Base-by-base conservation (phyloP, 805 yeast genomes). In the Cyberlindnera petersonii region DNA sequence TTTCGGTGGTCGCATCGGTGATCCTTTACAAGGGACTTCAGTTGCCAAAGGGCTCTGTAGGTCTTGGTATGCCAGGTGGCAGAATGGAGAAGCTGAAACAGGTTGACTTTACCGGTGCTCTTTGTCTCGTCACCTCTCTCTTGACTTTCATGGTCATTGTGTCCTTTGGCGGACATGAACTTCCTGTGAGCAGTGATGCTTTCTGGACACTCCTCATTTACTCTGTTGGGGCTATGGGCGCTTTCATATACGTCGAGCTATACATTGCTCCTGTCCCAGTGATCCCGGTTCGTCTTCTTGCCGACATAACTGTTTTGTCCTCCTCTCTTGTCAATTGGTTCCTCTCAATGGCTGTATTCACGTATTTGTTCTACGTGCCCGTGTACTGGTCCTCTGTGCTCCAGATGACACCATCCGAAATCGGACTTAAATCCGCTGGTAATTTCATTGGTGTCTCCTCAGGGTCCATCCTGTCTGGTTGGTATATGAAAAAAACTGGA, bases 311-410 rank as follows among this genome's bases (percentile, higher is more conserved):
- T 0, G 76, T 82, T 3, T 59, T 79, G 33, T 76, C 85, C 1
- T 73, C 86, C 2, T 74, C 84, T 6, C 60, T 80, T 49, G 73
- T 82, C 13, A 80, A 79, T 53, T 77, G 83, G 77, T 77, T 78
- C 49, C 68, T 72, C 58, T 77, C 86, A 6, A 84, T 85, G 83
- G 70, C 77, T 1, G 71, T 74, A 14, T 83, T 74, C 56, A 65
- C 87, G 2, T 68, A 71, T 47, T 56, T 86, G 39, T 86, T 71
- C 61, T 86, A 79, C 59, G 69, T 79, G 4, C 96, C 96, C 2
- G 69, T 86, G 15, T 83, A 69, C 52, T 78, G 74, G 58, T 63
- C 74, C 13, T 62, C 84, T 0, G 84, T 77, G 3, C 55, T 71
- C 44, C 70, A 68, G 11, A 57, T 75, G 26, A 53, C 74, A 4